phyloP scores from a whole-genome alignment of 306 rosid genomes.

The Lagenaria siceraria region DNA sequence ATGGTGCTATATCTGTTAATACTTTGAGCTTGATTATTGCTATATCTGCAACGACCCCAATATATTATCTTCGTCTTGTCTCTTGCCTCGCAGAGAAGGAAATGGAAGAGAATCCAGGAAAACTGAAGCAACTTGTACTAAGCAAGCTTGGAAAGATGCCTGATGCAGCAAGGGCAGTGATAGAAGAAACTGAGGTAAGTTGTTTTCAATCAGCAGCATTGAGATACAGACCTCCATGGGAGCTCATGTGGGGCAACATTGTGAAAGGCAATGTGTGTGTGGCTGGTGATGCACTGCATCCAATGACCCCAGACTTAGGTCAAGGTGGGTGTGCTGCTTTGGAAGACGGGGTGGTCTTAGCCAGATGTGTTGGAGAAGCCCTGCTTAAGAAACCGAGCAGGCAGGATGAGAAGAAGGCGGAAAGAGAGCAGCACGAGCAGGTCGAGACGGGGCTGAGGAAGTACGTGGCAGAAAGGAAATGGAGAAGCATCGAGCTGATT shows the following conservation, averaged over 20 bases:
- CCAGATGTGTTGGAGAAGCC: constrained; percentile 47
- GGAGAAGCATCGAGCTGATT: constrained; percentile 52
- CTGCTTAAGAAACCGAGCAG: constrained; percentile 7
- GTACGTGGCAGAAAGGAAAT: constrained; percentile 45
- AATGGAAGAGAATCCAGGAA: constrained; percentile 18
- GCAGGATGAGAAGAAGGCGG: constrained; percentile 5
- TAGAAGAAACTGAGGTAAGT: constrained; percentile 31
- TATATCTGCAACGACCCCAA: too few relatives aligned
- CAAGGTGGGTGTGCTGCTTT: constrained; percentile 71
- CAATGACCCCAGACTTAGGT: constrained; percentile 67
- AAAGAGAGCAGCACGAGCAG: constrained; percentile 17
- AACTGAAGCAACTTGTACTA: constrained; percentile 34
- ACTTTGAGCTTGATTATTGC: too few relatives aligned
- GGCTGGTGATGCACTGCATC: constrained; percentile 77
- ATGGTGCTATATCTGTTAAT: too few relatives aligned
- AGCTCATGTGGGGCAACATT: constrained; percentile 40
- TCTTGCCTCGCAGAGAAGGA: constrained; percentile 25
- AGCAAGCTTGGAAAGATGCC: constrained; percentile 38
- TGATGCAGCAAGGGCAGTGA: constrained; percentile 15
- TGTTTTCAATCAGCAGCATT: constrained; percentile 19
- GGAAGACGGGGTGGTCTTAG: constrained; percentile 58
- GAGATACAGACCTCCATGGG: constrained; percentile 60
- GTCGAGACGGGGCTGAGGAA: constrained; percentile 42
- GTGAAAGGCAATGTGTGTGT: constrained; percentile 57
- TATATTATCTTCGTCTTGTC: not conserved